phyloP scores from a whole-genome alignment of 805 yeast species.

The Candida dendrica region DNA sequence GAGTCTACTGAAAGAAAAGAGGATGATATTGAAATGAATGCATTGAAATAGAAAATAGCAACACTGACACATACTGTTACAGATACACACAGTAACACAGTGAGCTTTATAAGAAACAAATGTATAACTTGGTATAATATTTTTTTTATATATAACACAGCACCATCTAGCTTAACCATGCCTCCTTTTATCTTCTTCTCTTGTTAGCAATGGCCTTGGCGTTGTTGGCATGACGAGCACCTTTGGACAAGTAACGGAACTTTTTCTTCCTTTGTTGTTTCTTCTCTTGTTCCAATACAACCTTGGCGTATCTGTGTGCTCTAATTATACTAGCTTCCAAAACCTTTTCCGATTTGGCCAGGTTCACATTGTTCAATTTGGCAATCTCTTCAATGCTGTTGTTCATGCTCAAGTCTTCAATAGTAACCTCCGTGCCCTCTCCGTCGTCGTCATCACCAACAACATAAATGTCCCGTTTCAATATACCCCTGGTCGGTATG shows the following conservation, averaged over 20 bases:
- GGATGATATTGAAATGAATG: not conserved
- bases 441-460: constrained; percentile 24
- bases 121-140: too few species aligned
- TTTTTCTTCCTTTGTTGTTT: constrained; percentile 53
- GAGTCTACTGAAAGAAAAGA: not conserved
- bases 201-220: constrained; percentile 35
- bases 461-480: constrained; percentile 19
- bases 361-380: constrained; percentile 62
- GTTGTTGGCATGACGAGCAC: constrained; percentile 61
- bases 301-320: constrained; percentile 78
- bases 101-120: not conserved
- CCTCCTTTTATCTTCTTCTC: constrained; percentile 20
- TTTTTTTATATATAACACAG: too few species aligned
- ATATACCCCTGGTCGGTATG: constrained; percentile 15
- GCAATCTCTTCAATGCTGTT: constrained; percentile 54
- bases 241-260: constrained; percentile 79
- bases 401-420: constrained; percentile 41
- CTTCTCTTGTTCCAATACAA: constrained; percentile 22
- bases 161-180: too few species aligned
- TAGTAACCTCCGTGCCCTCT: constrained; percentile 37
- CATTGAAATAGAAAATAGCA: too few species aligned
- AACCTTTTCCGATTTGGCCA: constrained; percentile 60
- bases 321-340: constrained; percentile 66
- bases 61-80: too few species aligned
- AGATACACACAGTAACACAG: too few species aligned